Base-by-base conservation (phyloP, 441 rosid species). In the Adansonia grandidieri region DNA sequence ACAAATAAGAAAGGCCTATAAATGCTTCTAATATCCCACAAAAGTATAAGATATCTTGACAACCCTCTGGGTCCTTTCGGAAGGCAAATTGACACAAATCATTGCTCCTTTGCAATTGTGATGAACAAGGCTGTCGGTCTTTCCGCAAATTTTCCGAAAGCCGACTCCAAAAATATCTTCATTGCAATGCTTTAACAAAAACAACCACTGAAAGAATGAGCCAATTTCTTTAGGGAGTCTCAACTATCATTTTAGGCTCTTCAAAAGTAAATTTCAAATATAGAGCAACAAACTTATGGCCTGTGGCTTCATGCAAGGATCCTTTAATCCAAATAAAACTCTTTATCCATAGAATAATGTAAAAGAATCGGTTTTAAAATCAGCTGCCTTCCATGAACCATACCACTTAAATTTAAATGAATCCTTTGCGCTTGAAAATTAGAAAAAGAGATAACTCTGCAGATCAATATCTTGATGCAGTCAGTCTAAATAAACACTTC, bases 391-490 rank as follows among this genome's bases (percentile, higher is more conserved):
- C 76, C 72, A 80, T 76, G 75, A 81, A 80, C 70, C 80, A 85
- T 61, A 50, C 13, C 69, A 0, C 82, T 83, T 53, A 74, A 14
- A 28, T 51, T 76, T 80, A 68, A 40, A 8, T 64, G 53, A 78
- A 70, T 0, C 32, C 71, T 54, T 37, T 77, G 44, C 51, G 62
- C 85, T 63, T 75, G 76, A 42, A 71, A 69, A 80, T 74, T 19
- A 79, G 76, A 61, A 76, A 74, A 66, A 64, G 73, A 80, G 69
- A 80, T 68, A 82, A 82, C 73, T 66, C 15, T 77, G 82, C 84
- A 85, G 73, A 84, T 86, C 28, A 89, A 80, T 87, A 84, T 87
- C 84, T 84, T 72, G 85, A 87, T 76, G 83, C 79, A 78, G 86
- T 80, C 87, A 87, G 73, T 77, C 86, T 82, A 85, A 85, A 85